Evolutionary conservation across 495 filamentous ascomycete species (phyloP).

Genomic region (Penicillium roqueforti): DNA sequence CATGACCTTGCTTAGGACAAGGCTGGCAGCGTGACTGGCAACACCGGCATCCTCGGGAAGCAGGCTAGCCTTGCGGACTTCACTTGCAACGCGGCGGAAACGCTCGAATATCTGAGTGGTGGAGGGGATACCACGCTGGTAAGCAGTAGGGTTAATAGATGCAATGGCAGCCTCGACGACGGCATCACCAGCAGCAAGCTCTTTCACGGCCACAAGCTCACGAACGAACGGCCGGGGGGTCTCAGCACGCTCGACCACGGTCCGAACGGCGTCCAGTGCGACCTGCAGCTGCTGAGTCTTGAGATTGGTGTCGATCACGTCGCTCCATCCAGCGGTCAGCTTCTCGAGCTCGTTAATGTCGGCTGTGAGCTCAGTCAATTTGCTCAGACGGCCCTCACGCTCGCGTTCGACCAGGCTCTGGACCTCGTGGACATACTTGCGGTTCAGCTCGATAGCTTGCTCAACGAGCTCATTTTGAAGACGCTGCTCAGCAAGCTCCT

Average conservation of each 20-base stretch:
- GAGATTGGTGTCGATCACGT: conserved; percentile 81
- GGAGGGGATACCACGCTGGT: conserved; percentile 86
- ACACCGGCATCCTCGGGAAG: conserved; percentile 91
- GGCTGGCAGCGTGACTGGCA: conserved; percentile 85
- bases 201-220: conserved; percentile 91
- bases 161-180: conserved; percentile 88
- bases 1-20: conserved; percentile 81
- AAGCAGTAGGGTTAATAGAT: conserved; percentile 88
- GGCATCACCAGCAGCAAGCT: conserved; percentile 74
- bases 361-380: conserved; percentile 71
- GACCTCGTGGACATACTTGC: conserved; percentile 72
- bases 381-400: conserved; percentile 79
- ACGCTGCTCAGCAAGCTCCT: conserved; percentile 72
- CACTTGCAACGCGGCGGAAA: conserved; percentile 88
- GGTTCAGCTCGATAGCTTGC: conserved; percentile 83
- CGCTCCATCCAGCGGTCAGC: conserved; percentile 78
- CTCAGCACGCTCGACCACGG: conserved; percentile 67
- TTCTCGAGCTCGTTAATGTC: conserved; percentile 77
- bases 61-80: conserved; percentile 90
- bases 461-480: conserved; percentile 82
- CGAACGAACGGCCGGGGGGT: conserved; percentile 79
- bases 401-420: conserved; percentile 82
- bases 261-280: conserved; percentile 86
- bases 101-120: conserved; percentile 82
- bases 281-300: conserved; percentile 93